Conservation (phyloP, 73 alveolate species). For the Tetrahymena malaccensis region DNA sequence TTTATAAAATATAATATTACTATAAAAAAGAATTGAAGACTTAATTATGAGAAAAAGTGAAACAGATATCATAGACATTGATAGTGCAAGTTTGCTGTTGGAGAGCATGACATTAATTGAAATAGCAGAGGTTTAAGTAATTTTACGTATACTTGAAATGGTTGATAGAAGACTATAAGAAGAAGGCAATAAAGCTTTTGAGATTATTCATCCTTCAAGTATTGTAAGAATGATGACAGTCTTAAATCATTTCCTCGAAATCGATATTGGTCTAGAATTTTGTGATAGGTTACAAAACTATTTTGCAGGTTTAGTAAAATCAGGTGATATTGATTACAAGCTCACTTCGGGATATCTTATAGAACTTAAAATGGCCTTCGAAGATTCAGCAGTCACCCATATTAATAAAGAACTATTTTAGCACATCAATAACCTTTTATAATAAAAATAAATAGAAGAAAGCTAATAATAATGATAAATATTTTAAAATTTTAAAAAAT, state of each 20-base stretch:
- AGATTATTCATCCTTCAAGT: not conserved
- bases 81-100: not conserved
- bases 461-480: not conserved
- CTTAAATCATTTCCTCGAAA: not conserved
- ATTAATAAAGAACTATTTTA: not conserved
- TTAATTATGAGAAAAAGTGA: not conserved
- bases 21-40: not conserved
- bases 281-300: not conserved
- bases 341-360: not conserved
- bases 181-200: not conserved
- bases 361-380: not conserved
- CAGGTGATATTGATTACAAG: not conserved
- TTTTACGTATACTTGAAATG: not conserved
- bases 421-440: not conserved
- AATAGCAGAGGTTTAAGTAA: not conserved
- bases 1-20: too few relatives aligned
- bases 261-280: not conserved
- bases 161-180: not conserved
- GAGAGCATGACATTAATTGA: not conserved
- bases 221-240: not conserved
- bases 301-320: not conserved
- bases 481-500: too few relatives aligned
- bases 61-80: not conserved
- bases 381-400: not conserved
- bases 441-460: not conserved